Percentiles rank a stretch among this genome's conserved stretches.
Conservation (phyloP, 2,329 filamentous ascomycete genomes). For the Plenodomus lindquistii region DNA sequence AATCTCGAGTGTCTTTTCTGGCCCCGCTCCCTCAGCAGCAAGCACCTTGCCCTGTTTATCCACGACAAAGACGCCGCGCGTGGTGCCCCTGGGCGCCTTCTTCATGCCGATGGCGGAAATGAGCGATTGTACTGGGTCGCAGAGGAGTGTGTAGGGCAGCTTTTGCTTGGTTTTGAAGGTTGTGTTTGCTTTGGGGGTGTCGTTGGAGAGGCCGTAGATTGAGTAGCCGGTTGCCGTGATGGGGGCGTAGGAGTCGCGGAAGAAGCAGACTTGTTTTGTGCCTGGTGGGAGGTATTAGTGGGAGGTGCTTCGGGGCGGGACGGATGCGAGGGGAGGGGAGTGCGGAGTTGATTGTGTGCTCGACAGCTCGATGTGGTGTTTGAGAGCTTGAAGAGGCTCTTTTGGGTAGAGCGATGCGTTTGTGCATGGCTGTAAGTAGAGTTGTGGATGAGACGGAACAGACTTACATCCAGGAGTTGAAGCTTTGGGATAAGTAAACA, state of each 20-base stretch:
- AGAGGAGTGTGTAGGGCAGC: slow-evolving; percentile 84
- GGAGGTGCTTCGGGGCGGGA: background rate
- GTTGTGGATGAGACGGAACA: background rate
- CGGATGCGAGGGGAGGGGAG: background rate
- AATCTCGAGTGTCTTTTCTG: slow-evolving; percentile 74
- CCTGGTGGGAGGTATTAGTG: slow-evolving; percentile 56
- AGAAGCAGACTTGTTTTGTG: slow-evolving; percentile 90
- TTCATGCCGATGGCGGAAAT: slow-evolving; percentile 88
- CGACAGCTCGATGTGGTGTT: background rate
- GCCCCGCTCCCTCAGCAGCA: slow-evolving; percentile 73
- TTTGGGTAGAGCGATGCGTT: background rate
- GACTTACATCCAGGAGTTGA: slow-evolving; percentile 90
- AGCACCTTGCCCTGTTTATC: slow-evolving; percentile 81
- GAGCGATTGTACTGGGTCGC: slow-evolving; percentile 73
- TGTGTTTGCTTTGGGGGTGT: slow-evolving; percentile 88
- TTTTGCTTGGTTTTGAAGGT: slow-evolving; percentile 91
- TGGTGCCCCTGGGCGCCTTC: slow-evolving; percentile 79
- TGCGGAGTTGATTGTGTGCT: background rate
- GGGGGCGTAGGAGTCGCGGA: slow-evolving; percentile 80
- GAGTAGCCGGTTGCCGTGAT: slow-evolving; percentile 78
- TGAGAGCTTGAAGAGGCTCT: background rate
- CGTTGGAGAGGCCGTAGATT: slow-evolving; percentile 88
- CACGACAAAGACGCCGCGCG: slow-evolving; percentile 85
- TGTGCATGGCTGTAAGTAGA: background rate
- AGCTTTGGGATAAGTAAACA: slow-evolving; percentile 96